phyloP scores from a whole-genome alignment of 345 rosid genomes.

The Balakata baccata region DNA sequence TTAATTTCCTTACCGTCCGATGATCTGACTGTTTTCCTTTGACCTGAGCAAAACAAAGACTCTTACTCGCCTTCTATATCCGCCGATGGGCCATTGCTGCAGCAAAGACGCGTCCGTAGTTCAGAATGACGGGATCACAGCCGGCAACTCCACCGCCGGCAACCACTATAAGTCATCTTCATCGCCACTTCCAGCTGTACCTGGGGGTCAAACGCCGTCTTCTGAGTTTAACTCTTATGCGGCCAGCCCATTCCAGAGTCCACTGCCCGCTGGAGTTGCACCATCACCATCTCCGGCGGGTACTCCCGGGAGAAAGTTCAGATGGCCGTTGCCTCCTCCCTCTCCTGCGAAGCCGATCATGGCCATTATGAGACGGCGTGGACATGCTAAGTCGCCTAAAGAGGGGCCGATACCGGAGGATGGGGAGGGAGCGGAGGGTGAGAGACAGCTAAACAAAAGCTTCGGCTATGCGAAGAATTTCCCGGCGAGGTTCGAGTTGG shows the following conservation, averaged over 20 bases:
- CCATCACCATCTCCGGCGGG: conserved; percentile 25
- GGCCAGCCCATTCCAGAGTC: conserved; percentile 27
- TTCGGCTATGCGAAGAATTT: conserved; percentile 27
- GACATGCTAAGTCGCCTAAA: conserved; percentile 15
- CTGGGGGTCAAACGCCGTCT: conserved; percentile 13
- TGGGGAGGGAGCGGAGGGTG: conserved; percentile 8
- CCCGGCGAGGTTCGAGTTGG: conserved; percentile 22
- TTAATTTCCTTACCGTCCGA: conserved; percentile 16
- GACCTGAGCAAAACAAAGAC: conserved; percentile 19
- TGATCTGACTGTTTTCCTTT: conserved; percentile 30
- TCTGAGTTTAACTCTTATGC: conserved; percentile 8
- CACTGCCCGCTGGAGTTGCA: conserved; percentile 22
- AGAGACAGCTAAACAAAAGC: conserved; percentile 25
- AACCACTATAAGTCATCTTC: conserved; percentile 26
- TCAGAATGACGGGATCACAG: conserved; percentile 22
- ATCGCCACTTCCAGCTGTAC: conserved; percentile 21
- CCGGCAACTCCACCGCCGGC: conserved; percentile 23
- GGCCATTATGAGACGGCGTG: conserved; percentile 23
- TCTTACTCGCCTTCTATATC: neutral
- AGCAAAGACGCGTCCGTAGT: conserved; percentile 36
- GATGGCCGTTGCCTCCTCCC: conserved; percentile 35
- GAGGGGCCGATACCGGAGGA: conserved; percentile 25
- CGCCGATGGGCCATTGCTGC: conserved; percentile 79
- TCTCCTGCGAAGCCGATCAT: conserved; percentile 35
- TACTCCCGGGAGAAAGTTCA: conserved; percentile 28